These are phyloP conservation scores for Chalaropsis thielavioides DNA, from an alignment of 2,329 filamentous ascomycete genomes.

Conservation along the genomic window DNA sequence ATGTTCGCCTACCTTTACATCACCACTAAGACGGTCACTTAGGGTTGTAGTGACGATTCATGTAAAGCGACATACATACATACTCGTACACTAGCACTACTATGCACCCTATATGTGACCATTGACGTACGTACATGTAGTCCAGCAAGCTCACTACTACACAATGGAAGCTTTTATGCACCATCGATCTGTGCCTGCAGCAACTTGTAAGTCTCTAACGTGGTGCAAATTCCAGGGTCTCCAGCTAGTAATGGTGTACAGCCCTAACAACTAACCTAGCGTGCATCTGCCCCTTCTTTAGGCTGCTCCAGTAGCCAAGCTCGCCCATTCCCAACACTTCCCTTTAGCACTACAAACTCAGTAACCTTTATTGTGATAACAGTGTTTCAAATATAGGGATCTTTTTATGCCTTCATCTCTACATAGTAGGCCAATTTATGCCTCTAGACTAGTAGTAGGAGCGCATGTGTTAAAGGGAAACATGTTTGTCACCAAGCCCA, in stretches of 20 bases:
- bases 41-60: too few species aligned
- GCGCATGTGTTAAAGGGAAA: neutral
- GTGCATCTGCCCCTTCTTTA: neutral
- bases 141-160: neutral
- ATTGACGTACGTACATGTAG: neutral
- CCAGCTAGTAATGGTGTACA: neutral
- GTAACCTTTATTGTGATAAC: neutral
- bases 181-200: conserved; percentile 1
- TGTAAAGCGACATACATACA: neutral
- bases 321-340: too few species aligned
- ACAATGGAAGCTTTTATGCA: neutral
- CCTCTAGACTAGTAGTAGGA: neutral
- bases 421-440: neutral
- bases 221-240: neutral
- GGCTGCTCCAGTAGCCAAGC: neutral
- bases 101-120: neutral
- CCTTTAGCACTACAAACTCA: neutral
- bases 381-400: conserved; percentile 7
- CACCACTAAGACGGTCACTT: too few species aligned
- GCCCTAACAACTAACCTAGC: neutral
- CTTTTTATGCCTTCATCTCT: neutral
- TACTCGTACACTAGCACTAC: neutral
- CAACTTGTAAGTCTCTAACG: neutral
- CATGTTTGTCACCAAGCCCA: neutral
- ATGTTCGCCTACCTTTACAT: too few species aligned